These are phyloP conservation scores for Chamaecyparis obtusa DNA, from an alignment of 75 land plant genomes.

Conservation along the genomic window DNA sequence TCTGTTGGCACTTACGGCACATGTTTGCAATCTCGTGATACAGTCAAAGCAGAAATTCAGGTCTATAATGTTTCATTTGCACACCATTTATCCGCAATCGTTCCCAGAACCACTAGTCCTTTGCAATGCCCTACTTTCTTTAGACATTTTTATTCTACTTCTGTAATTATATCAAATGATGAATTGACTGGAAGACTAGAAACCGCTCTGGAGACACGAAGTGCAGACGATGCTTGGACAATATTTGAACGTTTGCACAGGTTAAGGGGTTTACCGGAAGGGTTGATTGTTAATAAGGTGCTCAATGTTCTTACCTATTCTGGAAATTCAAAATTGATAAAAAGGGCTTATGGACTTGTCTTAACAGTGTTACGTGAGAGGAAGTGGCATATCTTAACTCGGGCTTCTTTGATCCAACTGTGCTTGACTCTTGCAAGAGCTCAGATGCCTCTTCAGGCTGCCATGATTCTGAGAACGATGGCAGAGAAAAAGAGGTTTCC, in stretches of 20 bases:
- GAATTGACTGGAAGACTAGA: slow-evolving; percentile 26
- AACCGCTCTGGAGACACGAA: slow-evolving; percentile 25
- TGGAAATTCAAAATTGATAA: slow-evolving; percentile 26
- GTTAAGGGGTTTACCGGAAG: slow-evolving; percentile 45
- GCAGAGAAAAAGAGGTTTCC: slow-evolving; percentile 26
- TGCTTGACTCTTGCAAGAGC: slow-evolving; percentile 44
- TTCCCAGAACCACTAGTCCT: not conserved
- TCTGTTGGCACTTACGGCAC: not conserved
- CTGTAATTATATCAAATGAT: not conserved
- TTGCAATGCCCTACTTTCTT: not conserved
- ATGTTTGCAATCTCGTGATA: not conserved
- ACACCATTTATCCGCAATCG: not conserved
- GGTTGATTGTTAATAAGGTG: slow-evolving; percentile 19
- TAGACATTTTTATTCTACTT: not conserved
- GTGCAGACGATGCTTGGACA: slow-evolving; percentile 49
- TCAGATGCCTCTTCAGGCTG: slow-evolving; percentile 48
- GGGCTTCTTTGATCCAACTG: slow-evolving; percentile 28
- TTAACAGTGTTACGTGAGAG: slow-evolving; percentile 14
- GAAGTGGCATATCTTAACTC: slow-evolving; percentile 30
- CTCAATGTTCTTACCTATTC: slow-evolving; percentile 40
- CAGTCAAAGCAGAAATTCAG: not conserved
- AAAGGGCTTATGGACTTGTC: slow-evolving; percentile 40
- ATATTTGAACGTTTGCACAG: slow-evolving; percentile 29
- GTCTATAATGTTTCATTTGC: not conserved
- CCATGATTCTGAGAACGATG: slow-evolving; percentile 43